A percentile compares a stretch with the other conserved stretches of the same genome.
Conservation (phyloP, 768 basidiomycete genomes). For the Boletellus ananas region DNA sequence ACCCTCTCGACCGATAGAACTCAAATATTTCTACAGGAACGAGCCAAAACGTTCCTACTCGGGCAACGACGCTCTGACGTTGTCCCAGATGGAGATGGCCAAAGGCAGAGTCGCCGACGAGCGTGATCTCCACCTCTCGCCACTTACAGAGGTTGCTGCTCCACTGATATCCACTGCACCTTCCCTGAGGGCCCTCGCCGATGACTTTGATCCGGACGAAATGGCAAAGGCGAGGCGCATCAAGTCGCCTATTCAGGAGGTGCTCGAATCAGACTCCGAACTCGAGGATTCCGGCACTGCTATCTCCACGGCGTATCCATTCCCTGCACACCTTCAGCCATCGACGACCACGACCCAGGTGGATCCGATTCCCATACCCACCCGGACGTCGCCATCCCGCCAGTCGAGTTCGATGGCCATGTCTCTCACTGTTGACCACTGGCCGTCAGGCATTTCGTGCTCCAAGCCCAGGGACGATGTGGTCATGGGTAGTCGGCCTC, state of each 20-base stretch:
- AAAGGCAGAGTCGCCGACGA: slow-evolving; percentile 28
- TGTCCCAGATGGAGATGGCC: slow-evolving; percentile 11
- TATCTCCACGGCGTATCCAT: slow-evolving; percentile 14
- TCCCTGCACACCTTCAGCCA: slow-evolving; percentile 27
- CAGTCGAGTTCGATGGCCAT: slow-evolving; percentile 27
- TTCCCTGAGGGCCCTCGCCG: slow-evolving; percentile 28
- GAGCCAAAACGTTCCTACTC: slow-evolving; percentile 22
- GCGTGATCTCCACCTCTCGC: slow-evolving; percentile 29
- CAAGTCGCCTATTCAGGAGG: slow-evolving; percentile 22
- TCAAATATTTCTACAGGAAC: slow-evolving; percentile 22
- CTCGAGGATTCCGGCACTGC: slow-evolving; percentile 15
- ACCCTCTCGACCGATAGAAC: slow-evolving; percentile 17
- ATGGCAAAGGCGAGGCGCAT: slow-evolving; percentile 16
- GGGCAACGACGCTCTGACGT: slow-evolving; percentile 9
- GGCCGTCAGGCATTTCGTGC: slow-evolving; percentile 19
- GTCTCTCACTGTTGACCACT: slow-evolving; percentile 24
- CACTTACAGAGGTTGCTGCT: slow-evolving; percentile 24
- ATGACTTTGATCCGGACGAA: slow-evolving; percentile 29
- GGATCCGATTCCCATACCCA: slow-evolving; percentile 29
- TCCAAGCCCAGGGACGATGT: slow-evolving; percentile 29
- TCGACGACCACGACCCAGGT: slow-evolving; percentile 13
- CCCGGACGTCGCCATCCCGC: slow-evolving; percentile 26
- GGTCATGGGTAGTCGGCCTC: slow-evolving; percentile 26
- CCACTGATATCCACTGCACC: slow-evolving; percentile 28
- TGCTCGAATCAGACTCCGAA: slow-evolving; percentile 24